Conservation (phyloP, 441 rosid species). For the Viola pubescens region DNA sequence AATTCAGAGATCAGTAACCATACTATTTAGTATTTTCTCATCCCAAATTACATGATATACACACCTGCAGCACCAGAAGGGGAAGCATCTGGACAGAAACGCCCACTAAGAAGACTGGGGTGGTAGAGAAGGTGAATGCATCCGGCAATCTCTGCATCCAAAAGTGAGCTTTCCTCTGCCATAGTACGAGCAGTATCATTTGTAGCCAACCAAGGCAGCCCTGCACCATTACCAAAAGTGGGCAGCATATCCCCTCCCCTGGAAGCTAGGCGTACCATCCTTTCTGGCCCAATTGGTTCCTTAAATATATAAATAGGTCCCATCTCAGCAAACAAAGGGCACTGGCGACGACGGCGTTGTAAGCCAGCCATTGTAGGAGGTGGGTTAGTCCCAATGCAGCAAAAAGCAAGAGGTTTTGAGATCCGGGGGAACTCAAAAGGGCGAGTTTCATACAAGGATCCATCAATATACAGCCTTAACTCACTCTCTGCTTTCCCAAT, state of each 20-base stretch:
- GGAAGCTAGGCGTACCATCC: constrained; percentile 81
- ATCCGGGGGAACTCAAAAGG: constrained; percentile 96
- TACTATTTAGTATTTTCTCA: no score
- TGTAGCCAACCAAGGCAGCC: constrained; percentile 93
- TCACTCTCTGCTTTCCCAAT: constrained; percentile 94
- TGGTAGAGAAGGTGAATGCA: constrained; percentile 86
- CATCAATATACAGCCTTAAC: constrained; percentile 86
- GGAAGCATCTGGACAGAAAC: constrained; percentile 98
- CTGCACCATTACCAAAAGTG: constrained; percentile 89
- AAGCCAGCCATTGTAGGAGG: constrained; percentile 99
- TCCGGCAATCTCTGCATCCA: constrained; percentile 93
- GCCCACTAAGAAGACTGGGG: constrained; percentile 80
- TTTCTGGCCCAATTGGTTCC: constrained; percentile 92
- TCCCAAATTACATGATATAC: constrained; percentile 3
- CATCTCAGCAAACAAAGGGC: constrained; percentile 99
- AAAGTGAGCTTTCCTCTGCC: constrained; percentile 76
- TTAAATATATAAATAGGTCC: constrained; percentile 95
- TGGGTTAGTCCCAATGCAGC: constrained; percentile 98
- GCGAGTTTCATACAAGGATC: constrained; percentile 87
- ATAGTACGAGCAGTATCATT: constrained; percentile 50
- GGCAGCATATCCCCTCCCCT: constrained; percentile 97
- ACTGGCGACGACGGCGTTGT: constrained; percentile 96
- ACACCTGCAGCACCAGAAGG: constrained; percentile 91
- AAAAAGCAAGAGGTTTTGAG: constrained; percentile 92
- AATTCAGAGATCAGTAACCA: no score